These are phyloP conservation scores for Ophiostoma sp. DNA, from an alignment of 2,329 filamentous ascomycete species.

Conservation along the genomic window DNA sequence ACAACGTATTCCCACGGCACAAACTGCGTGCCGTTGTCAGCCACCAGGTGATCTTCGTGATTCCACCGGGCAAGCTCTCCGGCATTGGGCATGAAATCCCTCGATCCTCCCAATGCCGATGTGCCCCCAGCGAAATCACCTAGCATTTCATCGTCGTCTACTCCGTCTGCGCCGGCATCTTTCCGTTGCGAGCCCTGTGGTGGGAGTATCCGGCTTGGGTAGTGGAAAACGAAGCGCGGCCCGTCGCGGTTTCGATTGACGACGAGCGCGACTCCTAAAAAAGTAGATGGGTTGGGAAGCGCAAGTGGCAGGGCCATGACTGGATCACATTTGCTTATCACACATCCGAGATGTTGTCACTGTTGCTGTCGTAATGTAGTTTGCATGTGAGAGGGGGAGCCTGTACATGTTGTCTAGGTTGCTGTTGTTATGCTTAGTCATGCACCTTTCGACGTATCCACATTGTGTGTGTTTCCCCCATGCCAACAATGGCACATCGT, in stretches of 20 bases:
- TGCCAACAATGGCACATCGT: too few relatives aligned
- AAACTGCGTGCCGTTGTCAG: slow-evolving; percentile 51
- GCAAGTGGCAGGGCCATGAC: slow-evolving; percentile 43
- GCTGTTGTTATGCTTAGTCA: too few relatives aligned
- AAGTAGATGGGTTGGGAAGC: slow-evolving; percentile 49
- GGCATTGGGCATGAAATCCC: slow-evolving; percentile 33
- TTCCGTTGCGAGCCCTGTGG: slow-evolving; percentile 32
- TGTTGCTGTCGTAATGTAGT: neutral
- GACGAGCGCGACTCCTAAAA: slow-evolving; percentile 67
- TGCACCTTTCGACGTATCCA: too few relatives aligned
- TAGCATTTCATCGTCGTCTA: slow-evolving; percentile 49
- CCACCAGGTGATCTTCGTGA: slow-evolving; percentile 51
- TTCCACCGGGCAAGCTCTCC: slow-evolving; percentile 43
- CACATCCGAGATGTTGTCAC: neutral
- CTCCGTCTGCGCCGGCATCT: slow-evolving; percentile 27
- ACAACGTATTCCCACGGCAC: slow-evolving; percentile 68
- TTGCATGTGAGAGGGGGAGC: neutral
- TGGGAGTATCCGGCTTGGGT: slow-evolving; percentile 57
- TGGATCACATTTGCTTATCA: neutral
- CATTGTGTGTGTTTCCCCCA: too few relatives aligned
- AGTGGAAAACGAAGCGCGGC: slow-evolving; percentile 79
- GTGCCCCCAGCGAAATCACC: slow-evolving; percentile 45
- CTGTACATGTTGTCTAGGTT: too few relatives aligned
- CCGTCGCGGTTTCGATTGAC: slow-evolving; percentile 71
- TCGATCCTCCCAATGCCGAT: slow-evolving; percentile 30